These are phyloP conservation scores for Adansonia digitata DNA, from an alignment of 345 rosid species.

Conservation along the genomic window DNA sequence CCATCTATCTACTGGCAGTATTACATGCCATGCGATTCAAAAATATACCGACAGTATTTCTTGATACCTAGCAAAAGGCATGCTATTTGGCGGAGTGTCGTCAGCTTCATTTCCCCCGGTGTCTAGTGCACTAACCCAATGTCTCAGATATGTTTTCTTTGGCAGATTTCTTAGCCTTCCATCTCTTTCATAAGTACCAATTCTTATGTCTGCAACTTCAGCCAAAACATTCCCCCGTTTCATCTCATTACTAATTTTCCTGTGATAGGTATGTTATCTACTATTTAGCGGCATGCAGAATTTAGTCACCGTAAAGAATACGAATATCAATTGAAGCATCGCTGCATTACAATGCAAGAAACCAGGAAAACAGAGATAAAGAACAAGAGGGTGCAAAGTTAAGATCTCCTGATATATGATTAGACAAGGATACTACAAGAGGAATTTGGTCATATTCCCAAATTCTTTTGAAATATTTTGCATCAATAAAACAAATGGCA, in stretches of 20 bases:
- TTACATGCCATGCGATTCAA: background rate
- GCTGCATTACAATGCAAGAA: constrained; percentile 3
- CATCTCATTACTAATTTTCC: constrained; percentile 45
- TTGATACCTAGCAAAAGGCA: constrained; percentile 74
- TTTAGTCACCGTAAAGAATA: background rate
- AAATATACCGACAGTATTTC: background rate
- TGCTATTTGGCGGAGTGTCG: constrained; percentile 26
- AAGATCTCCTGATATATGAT: too few relatives aligned
- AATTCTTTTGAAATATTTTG: background rate
- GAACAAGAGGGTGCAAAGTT: background rate
- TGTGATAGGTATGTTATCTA: constrained; percentile 20
- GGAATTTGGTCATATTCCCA: background rate
- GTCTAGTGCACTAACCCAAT: constrained; percentile 58
- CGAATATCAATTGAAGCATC: background rate
- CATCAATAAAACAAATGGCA: background rate
- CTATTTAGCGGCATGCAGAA: background rate
- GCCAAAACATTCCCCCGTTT: constrained; percentile 34
- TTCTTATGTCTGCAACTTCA: constrained; percentile 34
- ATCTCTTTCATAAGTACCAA: constrained; percentile 42
- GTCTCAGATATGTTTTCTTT: constrained; percentile 75
- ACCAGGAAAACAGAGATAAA: background rate
- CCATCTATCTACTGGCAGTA: constrained; percentile 3
- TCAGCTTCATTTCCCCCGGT: constrained; percentile 47
- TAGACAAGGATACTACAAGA: background rate
- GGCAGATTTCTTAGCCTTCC: constrained; percentile 27